Evolutionary conservation across 768 basidiomycete genomes (phyloP).

Genomic region (Cystofilobasidium macerans): DNA sequence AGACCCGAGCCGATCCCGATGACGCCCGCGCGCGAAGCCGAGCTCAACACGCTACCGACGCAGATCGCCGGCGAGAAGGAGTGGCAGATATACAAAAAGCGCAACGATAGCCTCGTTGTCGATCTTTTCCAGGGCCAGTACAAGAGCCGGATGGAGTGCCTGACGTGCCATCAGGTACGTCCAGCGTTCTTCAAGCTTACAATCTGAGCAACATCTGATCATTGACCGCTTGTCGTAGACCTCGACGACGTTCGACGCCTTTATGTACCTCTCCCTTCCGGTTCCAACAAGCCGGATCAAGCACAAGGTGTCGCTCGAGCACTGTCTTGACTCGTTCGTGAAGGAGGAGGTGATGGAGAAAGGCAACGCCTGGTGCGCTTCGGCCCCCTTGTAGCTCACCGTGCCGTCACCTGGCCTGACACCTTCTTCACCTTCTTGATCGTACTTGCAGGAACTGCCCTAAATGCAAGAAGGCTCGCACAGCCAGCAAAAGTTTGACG

Average conservation of each 20-base stretch:
- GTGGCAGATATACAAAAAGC: conserved; percentile 78
- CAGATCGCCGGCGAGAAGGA: conserved; percentile 85
- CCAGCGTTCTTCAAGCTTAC: neutral
- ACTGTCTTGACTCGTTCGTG: conserved; percentile 82
- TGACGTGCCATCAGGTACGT: conserved; percentile 75
- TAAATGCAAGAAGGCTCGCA: conserved; percentile 75
- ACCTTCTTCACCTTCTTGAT: neutral
- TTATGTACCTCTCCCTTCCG: conserved; percentile 87
- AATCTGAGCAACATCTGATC: conserved; percentile 11
- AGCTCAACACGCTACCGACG: conserved; percentile 71
- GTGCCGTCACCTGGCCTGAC: neutral
- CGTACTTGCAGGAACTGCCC: conserved; percentile 74
- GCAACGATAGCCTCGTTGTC: conserved; percentile 87
- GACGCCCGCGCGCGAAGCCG: conserved; percentile 72
- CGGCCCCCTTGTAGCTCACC: neutral
- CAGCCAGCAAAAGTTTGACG: conserved; percentile 74
- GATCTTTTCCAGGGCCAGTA: conserved; percentile 98
- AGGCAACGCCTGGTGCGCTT: conserved; percentile 77
- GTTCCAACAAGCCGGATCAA: conserved; percentile 57
- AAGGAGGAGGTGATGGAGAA: conserved; percentile 80
- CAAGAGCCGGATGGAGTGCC: conserved; percentile 72
- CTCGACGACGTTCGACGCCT: conserved; percentile 91
- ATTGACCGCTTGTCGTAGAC: conserved; percentile 50
- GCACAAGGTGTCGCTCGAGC: conserved; percentile 53
- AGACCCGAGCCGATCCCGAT: conserved; percentile 52